These are phyloP conservation scores for Rubroboletus pulcherrimus DNA, from an alignment of 768 basidiomycete genomes.

Conservation along the genomic window DNA sequence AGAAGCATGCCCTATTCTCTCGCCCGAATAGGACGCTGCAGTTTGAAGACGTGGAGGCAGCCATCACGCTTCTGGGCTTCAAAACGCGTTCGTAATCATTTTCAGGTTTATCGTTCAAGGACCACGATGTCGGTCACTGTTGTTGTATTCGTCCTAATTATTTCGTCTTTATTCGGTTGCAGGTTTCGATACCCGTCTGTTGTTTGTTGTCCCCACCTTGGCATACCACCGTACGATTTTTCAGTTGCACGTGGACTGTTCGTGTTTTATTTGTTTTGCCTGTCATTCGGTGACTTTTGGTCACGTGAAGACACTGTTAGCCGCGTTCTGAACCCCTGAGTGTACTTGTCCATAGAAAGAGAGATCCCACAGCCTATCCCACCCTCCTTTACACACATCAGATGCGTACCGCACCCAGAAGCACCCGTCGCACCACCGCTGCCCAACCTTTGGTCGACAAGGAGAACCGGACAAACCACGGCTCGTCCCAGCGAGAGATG, in stretches of 20 bases:
- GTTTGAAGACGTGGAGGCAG: constrained; percentile 35
- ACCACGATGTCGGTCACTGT: background rate
- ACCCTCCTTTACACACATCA: constrained; percentile 15
- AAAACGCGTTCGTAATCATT: constrained; percentile 17
- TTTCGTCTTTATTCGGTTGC: constrained; percentile 25
- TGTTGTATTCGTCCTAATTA: constrained; percentile 25
- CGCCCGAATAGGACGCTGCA: constrained; percentile 10
- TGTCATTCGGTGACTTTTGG: background rate
- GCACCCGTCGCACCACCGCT: constrained; percentile 24
- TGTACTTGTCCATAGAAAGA: background rate
- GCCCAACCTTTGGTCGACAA: constrained; percentile 11
- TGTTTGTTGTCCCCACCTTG: constrained; percentile 11
- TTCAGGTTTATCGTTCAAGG: background rate
- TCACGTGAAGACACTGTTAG: constrained; percentile 26
- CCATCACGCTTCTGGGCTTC: constrained; percentile 35
- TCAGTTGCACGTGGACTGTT: background rate
- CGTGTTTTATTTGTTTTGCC: background rate
- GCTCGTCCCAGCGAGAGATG: background rate
- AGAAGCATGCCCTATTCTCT: background rate
- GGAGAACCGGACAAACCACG: constrained; percentile 10
- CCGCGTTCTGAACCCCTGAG: constrained; percentile 15
- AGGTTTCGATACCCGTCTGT: background rate
- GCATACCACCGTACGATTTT: constrained; percentile 2
- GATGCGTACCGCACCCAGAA: constrained; percentile 27
- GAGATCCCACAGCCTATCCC: constrained; percentile 23